These are phyloP conservation scores for Lycium barbarum DNA, from an alignment of 257 asterid genomes.

Conservation along the genomic window DNA sequence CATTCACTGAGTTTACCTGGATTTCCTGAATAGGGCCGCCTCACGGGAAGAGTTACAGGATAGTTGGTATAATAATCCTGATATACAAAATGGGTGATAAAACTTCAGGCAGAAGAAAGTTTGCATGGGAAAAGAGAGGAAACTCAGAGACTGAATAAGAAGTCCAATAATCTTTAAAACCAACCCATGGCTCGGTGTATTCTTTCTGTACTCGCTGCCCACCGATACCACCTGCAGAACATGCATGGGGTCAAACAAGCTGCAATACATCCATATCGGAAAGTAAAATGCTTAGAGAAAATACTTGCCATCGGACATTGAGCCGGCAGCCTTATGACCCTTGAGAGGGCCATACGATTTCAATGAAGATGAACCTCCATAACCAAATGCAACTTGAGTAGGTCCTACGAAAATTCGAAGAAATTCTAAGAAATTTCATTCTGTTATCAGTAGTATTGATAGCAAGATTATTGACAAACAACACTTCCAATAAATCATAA, in stretches of 20 bases:
- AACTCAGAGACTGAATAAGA: conserved; percentile 20
- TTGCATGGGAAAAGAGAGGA: neutral
- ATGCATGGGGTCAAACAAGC: conserved; percentile 29
- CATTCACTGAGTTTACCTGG: conserved; percentile 58
- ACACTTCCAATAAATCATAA: neutral
- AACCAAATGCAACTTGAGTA: conserved; percentile 65
- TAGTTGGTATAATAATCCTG: conserved; percentile 80
- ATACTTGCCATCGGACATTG: conserved; percentile 57
- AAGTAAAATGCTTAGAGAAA: conserved; percentile 31
- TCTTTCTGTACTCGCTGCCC: conserved; percentile 55
- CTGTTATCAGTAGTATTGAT: neutral
- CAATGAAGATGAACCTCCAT: conserved; percentile 53
- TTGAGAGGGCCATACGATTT: conserved; percentile 49
- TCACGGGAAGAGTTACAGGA: conserved; percentile 73
- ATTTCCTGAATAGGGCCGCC: conserved; percentile 92
- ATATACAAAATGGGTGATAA: conserved; percentile 22
- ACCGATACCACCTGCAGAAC: conserved; percentile 49
- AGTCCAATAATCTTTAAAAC: conserved; percentile 31
- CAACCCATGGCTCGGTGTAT: conserved; percentile 92
- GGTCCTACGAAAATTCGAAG: conserved; percentile 49
- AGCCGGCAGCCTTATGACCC: conserved; percentile 33
- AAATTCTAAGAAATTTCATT: neutral
- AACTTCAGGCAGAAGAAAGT: neutral
- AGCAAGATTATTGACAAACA: neutral
- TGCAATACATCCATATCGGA: neutral